Percentiles rank a stretch among this genome's conserved stretches.
Conservation (phyloP, 2,329 filamentous ascomycete genomes). For the Exophiala bonariae region DNA sequence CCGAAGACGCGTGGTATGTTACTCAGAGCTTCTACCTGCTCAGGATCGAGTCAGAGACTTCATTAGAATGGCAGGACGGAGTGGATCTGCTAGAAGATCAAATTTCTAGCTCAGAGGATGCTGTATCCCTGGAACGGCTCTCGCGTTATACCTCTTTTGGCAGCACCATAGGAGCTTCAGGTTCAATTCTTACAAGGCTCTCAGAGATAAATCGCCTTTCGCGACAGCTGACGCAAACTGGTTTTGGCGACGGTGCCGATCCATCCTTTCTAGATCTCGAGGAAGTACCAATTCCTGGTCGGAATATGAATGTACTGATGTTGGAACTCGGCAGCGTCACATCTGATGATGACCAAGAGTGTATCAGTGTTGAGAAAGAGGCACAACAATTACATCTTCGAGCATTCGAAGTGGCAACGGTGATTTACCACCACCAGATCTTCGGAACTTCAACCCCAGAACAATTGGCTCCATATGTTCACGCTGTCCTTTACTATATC, state of each 20-base stretch:
- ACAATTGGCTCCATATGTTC: neutral
- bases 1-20: constrained; percentile 5
- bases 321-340: no score
- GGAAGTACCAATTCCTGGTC: no score
- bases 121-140: neutral
- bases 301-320: no score
- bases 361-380: no score
- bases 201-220: constrained; percentile 1
- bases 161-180: constrained; percentile 1
- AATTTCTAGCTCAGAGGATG: neutral
- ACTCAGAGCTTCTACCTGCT: constrained; percentile 7
- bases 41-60: neutral
- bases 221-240: no score
- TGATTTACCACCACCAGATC: constrained; percentile 5
- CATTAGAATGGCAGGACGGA: neutral
- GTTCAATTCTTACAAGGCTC: constrained; percentile 1
- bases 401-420: neutral
- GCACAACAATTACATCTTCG: neutral
- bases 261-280: no score
- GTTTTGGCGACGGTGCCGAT: no score
- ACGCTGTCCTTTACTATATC: neutral
- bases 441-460: neutral
- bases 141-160: neutral
- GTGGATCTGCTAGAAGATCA: neutral
- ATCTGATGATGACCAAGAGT: no score